Evolutionary conservation across 306 rosid species (phyloP).

Genomic region (Gleditsia sinensis): DNA sequence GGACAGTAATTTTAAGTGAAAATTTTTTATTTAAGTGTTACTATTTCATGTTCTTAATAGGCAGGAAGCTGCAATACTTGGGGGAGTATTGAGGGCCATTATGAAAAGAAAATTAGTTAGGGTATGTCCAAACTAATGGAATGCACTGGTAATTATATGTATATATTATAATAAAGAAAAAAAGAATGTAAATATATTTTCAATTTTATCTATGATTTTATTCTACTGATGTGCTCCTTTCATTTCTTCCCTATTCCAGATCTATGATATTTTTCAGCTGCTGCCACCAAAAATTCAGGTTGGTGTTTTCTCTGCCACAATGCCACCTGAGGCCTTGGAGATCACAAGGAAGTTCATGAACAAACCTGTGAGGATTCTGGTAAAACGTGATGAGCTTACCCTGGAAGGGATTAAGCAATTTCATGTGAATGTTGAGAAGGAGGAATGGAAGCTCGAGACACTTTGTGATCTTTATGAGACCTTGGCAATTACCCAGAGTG

Average conservation of each 20-base stretch:
- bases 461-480: conserved; percentile 75
- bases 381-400: conserved; percentile 72
- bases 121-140: neutral
- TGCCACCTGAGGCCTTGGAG: conserved; percentile 78
- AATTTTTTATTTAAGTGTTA: neutral
- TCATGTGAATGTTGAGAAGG: conserved; percentile 67
- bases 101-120: neutral
- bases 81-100: neutral
- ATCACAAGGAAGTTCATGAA: conserved; percentile 77
- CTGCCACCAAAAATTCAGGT: conserved; percentile 71
- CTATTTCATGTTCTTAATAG: neutral
- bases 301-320: conserved; percentile 77
- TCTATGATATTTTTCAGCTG: conserved; percentile 72
- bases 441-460: conserved; percentile 74
- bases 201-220: neutral
- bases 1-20: neutral
- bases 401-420: conserved; percentile 73
- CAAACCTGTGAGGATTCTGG: conserved; percentile 67
- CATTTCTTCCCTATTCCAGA: conserved; percentile 37
- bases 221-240: neutral
- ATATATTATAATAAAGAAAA: neutral
- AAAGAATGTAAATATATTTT: neutral
- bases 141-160: conserved; percentile 9
- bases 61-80: neutral
- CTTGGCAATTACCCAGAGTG: conserved; percentile 70